Evolutionary conservation across 2,329 filamentous ascomycete genomes (phyloP), one percentile per base, ranked within the genome.

Genomic region (Zasmidium citrigriseum): DNA sequence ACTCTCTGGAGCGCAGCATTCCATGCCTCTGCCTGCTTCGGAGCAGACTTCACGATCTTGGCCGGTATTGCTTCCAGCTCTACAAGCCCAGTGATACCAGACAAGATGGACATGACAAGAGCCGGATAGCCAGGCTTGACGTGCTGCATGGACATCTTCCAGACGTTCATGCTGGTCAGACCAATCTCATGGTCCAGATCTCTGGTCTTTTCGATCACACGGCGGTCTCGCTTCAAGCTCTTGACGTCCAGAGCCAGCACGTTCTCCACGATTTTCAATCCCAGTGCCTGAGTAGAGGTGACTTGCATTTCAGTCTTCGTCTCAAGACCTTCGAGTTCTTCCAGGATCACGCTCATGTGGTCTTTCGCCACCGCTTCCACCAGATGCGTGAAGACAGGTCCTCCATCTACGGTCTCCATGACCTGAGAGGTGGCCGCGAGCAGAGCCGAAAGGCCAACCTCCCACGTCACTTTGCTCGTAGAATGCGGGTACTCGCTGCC

Each of bases 151-250:
- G 93, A 88, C 1, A 86, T 82, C 62, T 91, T 89, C 89, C 93
- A 97, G 45, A 96, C 85, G 16, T 86, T 82, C 16, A 88, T 81
- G 0, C 91, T 93, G 57, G 90, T 84, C 18, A 88, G 86, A 63
- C 85, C 85, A 45, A 89, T 73, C 57, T 89, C 84, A 65, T 87
- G 83, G 51, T 89, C 88, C 20, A 91, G 82, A 46, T 83, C 79
- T 46, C 82, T 81, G 20, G 82, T 81, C 9, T 81, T 78, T 20
- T 84, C 80, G 54, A 96, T 83, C 4, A 86, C 82, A 56, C 84
- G 82, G 67, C 86, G 89, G 70, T 93, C 89, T 52, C 86, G 83
- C 50, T 82, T 83, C 3, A 91, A 80, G 25, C 87, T 87, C 61
- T 87, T 85, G 51, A 89, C 87, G 72, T 93, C 90, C 4, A 93